Evolutionary conservation across 352 stramenopile species (phyloP).

Genomic region (Thraustotheca clavata): DNA sequence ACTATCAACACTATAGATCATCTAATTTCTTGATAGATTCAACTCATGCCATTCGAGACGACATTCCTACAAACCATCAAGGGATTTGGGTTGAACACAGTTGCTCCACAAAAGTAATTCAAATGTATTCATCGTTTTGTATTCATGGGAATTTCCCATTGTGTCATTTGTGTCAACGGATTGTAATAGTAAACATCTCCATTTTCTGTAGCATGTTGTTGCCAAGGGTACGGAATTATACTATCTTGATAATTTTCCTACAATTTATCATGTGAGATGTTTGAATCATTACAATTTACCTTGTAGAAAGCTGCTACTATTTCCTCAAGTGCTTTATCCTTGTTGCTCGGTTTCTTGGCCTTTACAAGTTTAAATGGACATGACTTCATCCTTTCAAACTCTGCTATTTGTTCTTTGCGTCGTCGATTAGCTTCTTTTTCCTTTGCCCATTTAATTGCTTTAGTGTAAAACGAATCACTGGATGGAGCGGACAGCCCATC

Average conservation of each 20-base stretch:
- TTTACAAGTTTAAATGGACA: constrained; percentile 7
- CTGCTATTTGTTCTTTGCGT: background rate
- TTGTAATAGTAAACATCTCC: constrained; percentile 26
- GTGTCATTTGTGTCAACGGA: constrained; percentile 9
- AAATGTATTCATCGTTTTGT: background rate
- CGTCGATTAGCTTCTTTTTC: background rate
- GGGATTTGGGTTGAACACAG: constrained; percentile 26
- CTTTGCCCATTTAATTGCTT: constrained; percentile 14
- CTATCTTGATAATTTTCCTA: background rate
- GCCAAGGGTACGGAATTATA: constrained; percentile 18
- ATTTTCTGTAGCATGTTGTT: constrained; percentile 17
- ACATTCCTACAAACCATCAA: constrained; percentile 27
- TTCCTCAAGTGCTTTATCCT: background rate
- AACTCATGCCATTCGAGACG: constrained; percentile 28
- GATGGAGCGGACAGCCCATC: background rate
- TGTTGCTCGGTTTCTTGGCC: background rate
- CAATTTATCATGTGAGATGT: background rate
- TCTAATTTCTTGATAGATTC: constrained; percentile 20
- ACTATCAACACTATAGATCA: too few relatives aligned
- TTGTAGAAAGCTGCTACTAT: background rate
- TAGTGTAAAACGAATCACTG: constrained; percentile 9
- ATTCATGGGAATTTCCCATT: constrained; percentile 21
- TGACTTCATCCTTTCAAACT: background rate
- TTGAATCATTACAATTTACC: background rate
- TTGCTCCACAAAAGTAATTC: constrained; percentile 9